phyloP scores from a whole-genome alignment of 2,329 filamentous ascomycete genomes.

The Aschersonia sp. region DNA sequence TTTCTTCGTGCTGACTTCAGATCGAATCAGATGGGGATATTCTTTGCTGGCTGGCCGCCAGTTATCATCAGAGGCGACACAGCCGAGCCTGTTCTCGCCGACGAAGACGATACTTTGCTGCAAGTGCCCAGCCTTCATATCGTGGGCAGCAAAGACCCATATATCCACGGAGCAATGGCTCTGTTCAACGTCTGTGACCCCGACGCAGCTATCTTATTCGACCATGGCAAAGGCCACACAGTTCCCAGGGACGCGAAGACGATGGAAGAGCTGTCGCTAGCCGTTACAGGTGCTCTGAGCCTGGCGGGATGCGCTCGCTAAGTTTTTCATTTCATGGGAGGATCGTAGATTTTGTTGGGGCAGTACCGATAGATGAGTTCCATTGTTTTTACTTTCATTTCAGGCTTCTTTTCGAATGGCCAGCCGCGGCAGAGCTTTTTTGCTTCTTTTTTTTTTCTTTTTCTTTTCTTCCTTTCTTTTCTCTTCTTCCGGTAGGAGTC shows the following conservation, averaged over 20 bases:
- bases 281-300: background rate
- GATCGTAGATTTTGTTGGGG: no score
- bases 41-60: constrained; percentile 36
- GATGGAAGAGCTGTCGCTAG: constrained; percentile 20
- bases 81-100: constrained; percentile 25
- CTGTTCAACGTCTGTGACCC: constrained; percentile 45
- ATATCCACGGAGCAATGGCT: constrained; percentile 41
- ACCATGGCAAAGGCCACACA: constrained; percentile 49
- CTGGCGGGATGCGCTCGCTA: background rate
- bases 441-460: no score
- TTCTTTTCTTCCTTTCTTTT: no score
- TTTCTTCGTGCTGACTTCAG: background rate
- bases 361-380: no score
- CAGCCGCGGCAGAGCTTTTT: no score
- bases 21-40: constrained; percentile 13
- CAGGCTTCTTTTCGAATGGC: no score
- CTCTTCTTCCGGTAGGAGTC: no score
- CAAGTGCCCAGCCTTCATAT: constrained; percentile 34
- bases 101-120: constrained; percentile 29
- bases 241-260: constrained; percentile 35
- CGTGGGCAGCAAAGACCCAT: constrained; percentile 39
- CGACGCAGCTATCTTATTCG: constrained; percentile 41
- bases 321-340: background rate
- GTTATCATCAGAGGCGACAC: constrained; percentile 20
- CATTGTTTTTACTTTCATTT: no score